A percentile compares a stretch with the other conserved stretches of the same genome.
phyloP scores from a whole-genome alignment of 306 rosid genomes.

The Cajanus cajan region DNA sequence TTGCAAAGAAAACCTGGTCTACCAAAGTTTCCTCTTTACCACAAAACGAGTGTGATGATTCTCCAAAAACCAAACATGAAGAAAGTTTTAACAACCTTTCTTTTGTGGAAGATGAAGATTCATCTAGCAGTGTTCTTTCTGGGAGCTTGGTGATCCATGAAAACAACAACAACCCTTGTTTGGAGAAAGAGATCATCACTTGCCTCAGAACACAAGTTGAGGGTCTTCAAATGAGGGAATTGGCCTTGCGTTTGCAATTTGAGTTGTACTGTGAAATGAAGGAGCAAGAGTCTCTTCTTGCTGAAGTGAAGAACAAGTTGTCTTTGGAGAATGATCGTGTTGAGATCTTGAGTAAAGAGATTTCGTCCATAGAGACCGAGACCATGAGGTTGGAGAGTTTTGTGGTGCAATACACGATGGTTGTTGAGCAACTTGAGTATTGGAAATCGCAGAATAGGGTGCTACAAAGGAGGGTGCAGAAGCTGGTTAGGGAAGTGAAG shows the following conservation, averaged over 20 bases:
- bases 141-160: conserved; percentile 12
- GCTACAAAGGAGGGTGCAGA: conserved; percentile 50
- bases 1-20: conserved; percentile 43
- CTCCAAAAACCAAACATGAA: conserved; percentile 28
- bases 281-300: conserved; percentile 51
- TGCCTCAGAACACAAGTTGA: conserved; percentile 48
- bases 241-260: conserved; percentile 49
- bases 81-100: conserved; percentile 31
- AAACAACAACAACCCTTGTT: background rate
- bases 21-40: conserved; percentile 23
- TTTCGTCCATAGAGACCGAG: conserved; percentile 46
- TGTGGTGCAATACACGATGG: conserved; percentile 35
- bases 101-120: conserved; percentile 32
- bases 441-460: conserved; percentile 52
- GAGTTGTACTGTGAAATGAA: conserved; percentile 53
- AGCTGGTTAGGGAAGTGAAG: conserved; percentile 43
- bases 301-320: conserved; percentile 48
- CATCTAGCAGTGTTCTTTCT: background rate
- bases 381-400: conserved; percentile 45
- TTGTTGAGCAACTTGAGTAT: conserved; percentile 43
- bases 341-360: conserved; percentile 59
- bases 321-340: conserved; percentile 43
- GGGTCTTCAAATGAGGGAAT: conserved; percentile 52
- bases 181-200: conserved; percentile 46
- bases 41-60: background rate